These are phyloP conservation scores for Schizosaccharomyces octosporus DNA, from an alignment of 805 yeast species.

Conservation along the genomic window DNA sequence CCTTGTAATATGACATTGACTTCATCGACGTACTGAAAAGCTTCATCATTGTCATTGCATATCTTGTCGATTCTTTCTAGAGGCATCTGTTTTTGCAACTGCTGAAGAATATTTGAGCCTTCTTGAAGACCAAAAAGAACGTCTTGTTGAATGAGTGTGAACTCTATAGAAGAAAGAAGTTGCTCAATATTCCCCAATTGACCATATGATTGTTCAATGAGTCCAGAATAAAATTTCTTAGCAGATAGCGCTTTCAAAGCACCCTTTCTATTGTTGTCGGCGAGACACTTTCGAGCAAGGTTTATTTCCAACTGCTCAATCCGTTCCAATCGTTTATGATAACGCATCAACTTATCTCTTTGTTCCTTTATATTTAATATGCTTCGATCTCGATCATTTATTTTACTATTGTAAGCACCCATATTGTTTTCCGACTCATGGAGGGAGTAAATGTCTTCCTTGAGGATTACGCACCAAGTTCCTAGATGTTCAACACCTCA, in stretches of 20 bases:
- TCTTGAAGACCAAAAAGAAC: slow-evolving; percentile 55
- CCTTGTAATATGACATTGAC: slow-evolving; percentile 16
- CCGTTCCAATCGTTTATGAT: slow-evolving; percentile 31
- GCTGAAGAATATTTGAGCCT: slow-evolving; percentile 55
- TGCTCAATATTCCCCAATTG: slow-evolving; percentile 63
- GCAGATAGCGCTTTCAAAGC: slow-evolving; percentile 50
- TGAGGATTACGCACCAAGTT: no score
- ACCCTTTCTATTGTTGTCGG: slow-evolving; percentile 27
- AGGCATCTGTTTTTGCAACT: slow-evolving; percentile 54
- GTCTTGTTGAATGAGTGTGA: slow-evolving; percentile 69
- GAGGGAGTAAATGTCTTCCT: no score
- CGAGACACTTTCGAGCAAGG: slow-evolving; percentile 32
- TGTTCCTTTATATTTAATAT: slow-evolving; percentile 69
- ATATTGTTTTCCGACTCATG: neutral
- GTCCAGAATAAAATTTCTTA: slow-evolving; percentile 56
- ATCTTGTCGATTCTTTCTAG: slow-evolving; percentile 56
- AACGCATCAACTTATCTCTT: slow-evolving; percentile 58
- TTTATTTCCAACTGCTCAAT: slow-evolving; percentile 38
- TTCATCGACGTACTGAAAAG: slow-evolving; percentile 29
- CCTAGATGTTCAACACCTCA: no score
- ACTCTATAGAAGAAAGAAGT: slow-evolving; percentile 60
- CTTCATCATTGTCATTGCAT: slow-evolving; percentile 67
- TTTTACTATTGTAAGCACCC: neutral
- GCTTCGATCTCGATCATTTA: slow-evolving; percentile 45
- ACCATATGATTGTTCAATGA: slow-evolving; percentile 43